Percentiles rank a stretch among this genome's conserved stretches.
These are phyloP conservation scores for Claviceps fusiformis DNA, from an alignment of 2,329 filamentous ascomycete species.

Conservation along the genomic window DNA sequence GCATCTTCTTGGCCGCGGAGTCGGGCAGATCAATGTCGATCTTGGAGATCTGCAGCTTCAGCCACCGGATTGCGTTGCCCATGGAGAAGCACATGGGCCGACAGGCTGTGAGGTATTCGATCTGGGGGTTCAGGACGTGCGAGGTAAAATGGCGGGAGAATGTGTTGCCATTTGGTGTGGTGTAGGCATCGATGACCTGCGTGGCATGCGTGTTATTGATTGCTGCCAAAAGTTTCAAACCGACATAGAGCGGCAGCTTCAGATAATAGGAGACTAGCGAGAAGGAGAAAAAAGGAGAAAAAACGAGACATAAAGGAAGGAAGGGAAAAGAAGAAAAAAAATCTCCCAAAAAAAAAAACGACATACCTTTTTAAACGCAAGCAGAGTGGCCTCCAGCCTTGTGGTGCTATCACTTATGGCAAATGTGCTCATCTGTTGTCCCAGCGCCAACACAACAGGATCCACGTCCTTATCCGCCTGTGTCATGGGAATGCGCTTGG, in stretches of 20 bases:
- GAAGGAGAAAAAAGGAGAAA: background rate
- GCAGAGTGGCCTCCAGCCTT: constrained; percentile 71
- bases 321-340: background rate
- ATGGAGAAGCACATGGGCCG: constrained; percentile 94
- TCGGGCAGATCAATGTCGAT: constrained; percentile 80
- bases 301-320: too few relatives aligned
- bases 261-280: background rate
- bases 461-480: constrained; percentile 67
- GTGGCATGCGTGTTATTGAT: too few relatives aligned
- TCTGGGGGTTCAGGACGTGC: constrained; percentile 85
- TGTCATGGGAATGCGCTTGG: constrained; percentile 38
- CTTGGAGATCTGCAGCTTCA: constrained; percentile 85
- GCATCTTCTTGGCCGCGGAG: constrained; percentile 61
- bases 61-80: constrained; percentile 89
- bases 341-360: background rate
- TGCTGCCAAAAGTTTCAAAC: background rate
- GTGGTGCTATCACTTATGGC: constrained; percentile 80
- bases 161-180: constrained; percentile 70
- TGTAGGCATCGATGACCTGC: constrained; percentile 85
- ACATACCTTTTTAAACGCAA: constrained; percentile 72
- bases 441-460: constrained; percentile 70
- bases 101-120: constrained; percentile 85
- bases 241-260: background rate
- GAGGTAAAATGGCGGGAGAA: constrained; percentile 83
- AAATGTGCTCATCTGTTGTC: constrained; percentile 83